A percentile compares a stretch with the other conserved stretches of the same genome.
Conservation (phyloP, 179 eudicot genomes). For the Beta lomatogona region DNA sequence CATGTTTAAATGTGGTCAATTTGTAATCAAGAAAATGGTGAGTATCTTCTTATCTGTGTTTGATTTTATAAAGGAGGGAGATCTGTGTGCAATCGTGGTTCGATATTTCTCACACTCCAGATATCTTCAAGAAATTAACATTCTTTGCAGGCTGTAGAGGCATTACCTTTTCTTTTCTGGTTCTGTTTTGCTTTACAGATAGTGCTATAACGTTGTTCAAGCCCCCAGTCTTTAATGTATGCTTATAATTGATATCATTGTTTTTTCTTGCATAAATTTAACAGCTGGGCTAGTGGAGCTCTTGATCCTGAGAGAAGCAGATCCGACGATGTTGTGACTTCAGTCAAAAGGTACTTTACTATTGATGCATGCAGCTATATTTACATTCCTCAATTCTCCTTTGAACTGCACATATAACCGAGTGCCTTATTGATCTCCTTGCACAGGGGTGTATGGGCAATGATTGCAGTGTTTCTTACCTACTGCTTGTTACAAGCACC, state of each 20-base stretch:
- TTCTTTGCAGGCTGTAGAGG: neutral
- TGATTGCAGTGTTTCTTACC: conserved; percentile 93
- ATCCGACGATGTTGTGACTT: conserved; percentile 60
- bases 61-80: neutral
- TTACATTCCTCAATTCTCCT: neutral
- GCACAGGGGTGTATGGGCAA: conserved; percentile 92
- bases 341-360: conserved; percentile 72
- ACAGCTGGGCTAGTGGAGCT: conserved; percentile 96
- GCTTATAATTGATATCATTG: neutral
- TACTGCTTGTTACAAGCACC: conserved; percentile 97
- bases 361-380: neutral
- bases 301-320: conserved; percentile 82
- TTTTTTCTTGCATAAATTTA: conserved; percentile 12
- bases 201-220: too few relatives aligned
- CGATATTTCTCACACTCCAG: neutral
- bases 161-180: neutral
- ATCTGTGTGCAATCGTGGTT: conserved; percentile 2
- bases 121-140: neutral
- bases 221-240: neutral
- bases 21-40: neutral
- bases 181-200: too few relatives aligned
- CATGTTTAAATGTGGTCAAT: neutral
- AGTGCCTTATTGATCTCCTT: conserved; percentile 22
- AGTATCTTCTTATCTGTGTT: neutral
- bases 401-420: neutral